Percentiles rank a stretch among this genome's conserved stretches.
Evolutionary conservation across 164 flowering plant species (phyloP).

Genomic region (Nelumbo lutea): DNA sequence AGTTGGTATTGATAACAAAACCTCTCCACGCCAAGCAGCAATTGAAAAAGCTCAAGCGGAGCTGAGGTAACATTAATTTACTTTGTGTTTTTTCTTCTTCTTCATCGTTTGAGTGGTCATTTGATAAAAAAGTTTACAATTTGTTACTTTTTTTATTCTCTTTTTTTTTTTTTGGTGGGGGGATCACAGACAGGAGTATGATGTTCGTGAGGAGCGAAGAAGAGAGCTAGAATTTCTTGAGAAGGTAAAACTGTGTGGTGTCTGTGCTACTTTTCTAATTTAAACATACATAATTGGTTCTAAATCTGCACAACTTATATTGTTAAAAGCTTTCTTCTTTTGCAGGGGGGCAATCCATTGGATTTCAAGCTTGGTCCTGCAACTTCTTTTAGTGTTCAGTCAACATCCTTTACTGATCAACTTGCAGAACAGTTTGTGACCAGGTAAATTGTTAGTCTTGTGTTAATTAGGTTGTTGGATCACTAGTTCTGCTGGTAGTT

Average conservation of each 20-base stretch:
- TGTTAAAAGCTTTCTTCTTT: slow-evolving; percentile 12
- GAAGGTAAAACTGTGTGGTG: slow-evolving; percentile 50
- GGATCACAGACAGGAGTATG: slow-evolving; percentile 76
- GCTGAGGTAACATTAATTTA: slow-evolving; percentile 51
- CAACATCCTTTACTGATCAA: slow-evolving; percentile 85
- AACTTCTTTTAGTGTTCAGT: slow-evolving; percentile 78
- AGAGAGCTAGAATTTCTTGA: slow-evolving; percentile 96
- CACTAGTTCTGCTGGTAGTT: neutral
- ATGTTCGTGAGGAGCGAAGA: slow-evolving; percentile 80
- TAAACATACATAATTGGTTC: neutral
- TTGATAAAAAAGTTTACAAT: neutral
- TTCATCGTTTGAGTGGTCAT: neutral
- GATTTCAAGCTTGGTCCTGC: slow-evolving; percentile 72
- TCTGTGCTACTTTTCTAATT: neutral
- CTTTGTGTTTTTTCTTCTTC: neutral
- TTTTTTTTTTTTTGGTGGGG: no score
- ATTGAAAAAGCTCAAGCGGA: slow-evolving; percentile 92
- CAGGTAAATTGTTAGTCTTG: slow-evolving; percentile 39
- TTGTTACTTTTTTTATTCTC: slow-evolving; percentile 2
- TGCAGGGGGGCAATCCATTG: slow-evolving; percentile 97
- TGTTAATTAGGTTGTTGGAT: slow-evolving; percentile 4
- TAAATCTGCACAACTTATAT: neutral
- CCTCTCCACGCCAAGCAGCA: slow-evolving; percentile 83
- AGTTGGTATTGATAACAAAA: slow-evolving; percentile 56
- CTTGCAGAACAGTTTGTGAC: slow-evolving; percentile 56